Conservation (phyloP, 495 filamentous ascomycete genomes). For the Aspergillus leporis region DNA sequence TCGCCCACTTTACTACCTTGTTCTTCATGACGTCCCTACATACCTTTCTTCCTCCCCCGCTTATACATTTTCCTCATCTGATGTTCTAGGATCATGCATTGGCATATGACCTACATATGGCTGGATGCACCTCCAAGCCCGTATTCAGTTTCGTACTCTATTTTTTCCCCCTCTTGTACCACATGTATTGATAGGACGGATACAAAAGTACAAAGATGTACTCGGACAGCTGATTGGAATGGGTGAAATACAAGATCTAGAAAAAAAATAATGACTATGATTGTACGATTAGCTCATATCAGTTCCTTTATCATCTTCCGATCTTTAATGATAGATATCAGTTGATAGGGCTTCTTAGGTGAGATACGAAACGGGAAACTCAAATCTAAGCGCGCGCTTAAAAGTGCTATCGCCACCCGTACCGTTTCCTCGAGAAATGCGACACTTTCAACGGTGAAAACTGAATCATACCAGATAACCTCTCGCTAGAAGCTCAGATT, state of each 20-base stretch:
- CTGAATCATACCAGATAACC: background rate
- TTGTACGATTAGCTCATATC: constrained; percentile 36
- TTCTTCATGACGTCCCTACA: background rate
- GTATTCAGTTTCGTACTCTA: constrained; percentile 1
- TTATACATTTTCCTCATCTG: background rate
- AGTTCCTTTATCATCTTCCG: background rate
- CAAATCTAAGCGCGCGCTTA: constrained; percentile 21
- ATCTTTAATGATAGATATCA: background rate
- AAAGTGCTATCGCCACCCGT: constrained; percentile 17
- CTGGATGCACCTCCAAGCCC: constrained; percentile 7
- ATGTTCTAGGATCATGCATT: background rate
- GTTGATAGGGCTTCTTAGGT: background rate
- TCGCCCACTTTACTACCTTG: constrained; percentile 8
- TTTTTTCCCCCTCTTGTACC: constrained; percentile 27
- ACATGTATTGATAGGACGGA: constrained; percentile 42
- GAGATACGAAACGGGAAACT: background rate
- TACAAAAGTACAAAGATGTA: constrained; percentile 28
- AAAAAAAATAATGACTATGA: constrained; percentile 36
- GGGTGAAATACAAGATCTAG: constrained; percentile 24
- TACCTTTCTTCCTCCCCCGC: background rate
- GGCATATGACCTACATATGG: constrained; percentile 3
- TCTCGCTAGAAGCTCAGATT: background rate
- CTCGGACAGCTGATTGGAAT: constrained; percentile 25
- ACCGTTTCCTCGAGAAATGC: constrained; percentile 6
- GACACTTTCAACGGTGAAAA: background rate